Percentiles rank a stretch among this genome's conserved stretches.
These are phyloP conservation scores for Debaryomyces sp. DNA, from an alignment of 1,139 yeast species.

Conservation along the genomic window DNA sequence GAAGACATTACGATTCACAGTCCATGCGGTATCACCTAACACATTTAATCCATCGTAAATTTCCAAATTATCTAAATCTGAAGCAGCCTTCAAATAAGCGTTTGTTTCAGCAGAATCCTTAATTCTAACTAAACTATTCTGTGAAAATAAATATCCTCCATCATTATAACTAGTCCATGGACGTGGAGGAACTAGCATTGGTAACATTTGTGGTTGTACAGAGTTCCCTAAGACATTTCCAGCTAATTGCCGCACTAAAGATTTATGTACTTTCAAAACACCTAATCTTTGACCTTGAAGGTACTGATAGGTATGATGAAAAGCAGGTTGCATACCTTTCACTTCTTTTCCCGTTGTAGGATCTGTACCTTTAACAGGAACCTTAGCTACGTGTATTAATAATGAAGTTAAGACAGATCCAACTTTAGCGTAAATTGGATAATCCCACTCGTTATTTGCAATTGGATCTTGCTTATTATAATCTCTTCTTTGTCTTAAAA, in stretches of 20 bases:
- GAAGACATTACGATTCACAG: slow-evolving; percentile 74
- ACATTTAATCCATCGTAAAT: slow-evolving; percentile 84
- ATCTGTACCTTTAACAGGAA: slow-evolving; percentile 74
- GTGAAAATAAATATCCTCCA: slow-evolving; percentile 81
- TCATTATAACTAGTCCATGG: slow-evolving; percentile 82
- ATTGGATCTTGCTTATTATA: slow-evolving; percentile 15
- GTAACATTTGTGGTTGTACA: slow-evolving; percentile 85
- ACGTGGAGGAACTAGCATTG: slow-evolving; percentile 88
- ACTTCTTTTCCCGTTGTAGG: slow-evolving; percentile 73
- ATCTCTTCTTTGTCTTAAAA: slow-evolving; percentile 33
- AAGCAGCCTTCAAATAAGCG: slow-evolving; percentile 86
- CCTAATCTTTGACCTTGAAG: slow-evolving; percentile 81
- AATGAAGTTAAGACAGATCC: slow-evolving; percentile 81
- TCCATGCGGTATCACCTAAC: slow-evolving; percentile 90
- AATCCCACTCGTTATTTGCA: slow-evolving; percentile 40
- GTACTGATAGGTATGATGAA: slow-evolving; percentile 85
- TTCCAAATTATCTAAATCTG: slow-evolving; percentile 65
- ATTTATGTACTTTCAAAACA: slow-evolving; percentile 73
- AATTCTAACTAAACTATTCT: slow-evolving; percentile 67
- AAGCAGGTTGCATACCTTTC: slow-evolving; percentile 82
- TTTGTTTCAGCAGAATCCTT: slow-evolving; percentile 87
- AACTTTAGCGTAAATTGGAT: slow-evolving; percentile 69
- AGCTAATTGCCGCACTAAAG: slow-evolving; percentile 65
- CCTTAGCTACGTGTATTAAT: slow-evolving; percentile 79
- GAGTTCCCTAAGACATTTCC: slow-evolving; percentile 67